A percentile compares a stretch with the other conserved stretches of the same genome.
phyloP scores from a whole-genome alignment of 768 basidiomycete genomes.

The Antrodiella citrinella region DNA sequence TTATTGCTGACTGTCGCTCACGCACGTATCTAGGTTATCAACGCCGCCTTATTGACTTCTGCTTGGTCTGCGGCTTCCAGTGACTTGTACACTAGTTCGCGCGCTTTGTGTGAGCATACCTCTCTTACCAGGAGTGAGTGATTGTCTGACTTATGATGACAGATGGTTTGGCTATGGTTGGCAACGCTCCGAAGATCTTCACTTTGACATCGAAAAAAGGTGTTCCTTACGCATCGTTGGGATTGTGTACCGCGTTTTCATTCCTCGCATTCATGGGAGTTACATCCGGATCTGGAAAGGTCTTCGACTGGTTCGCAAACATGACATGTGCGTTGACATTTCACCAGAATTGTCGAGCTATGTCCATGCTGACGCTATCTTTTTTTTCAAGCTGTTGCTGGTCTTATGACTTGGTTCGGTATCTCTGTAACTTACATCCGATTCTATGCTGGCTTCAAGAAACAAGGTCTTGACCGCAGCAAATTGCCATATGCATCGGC shows the following conservation, averaged over 20 bases:
- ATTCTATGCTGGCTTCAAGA: constrained; percentile 36
- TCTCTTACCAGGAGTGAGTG: neutral
- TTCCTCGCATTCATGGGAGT: constrained; percentile 36
- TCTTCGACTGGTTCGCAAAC: constrained; percentile 33
- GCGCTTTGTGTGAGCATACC: constrained; percentile 41
- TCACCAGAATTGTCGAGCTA: neutral
- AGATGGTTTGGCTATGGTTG: constrained; percentile 51
- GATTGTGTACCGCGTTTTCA: constrained; percentile 22
- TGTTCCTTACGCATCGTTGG: constrained; percentile 37
- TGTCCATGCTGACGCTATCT: neutral
- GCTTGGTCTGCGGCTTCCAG: constrained; percentile 36
- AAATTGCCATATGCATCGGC: constrained; percentile 37
- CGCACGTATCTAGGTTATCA: constrained; percentile 29
- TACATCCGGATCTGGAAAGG: constrained; percentile 25
- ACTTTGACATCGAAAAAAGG: constrained; percentile 27
- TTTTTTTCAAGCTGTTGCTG: constrained; percentile 26
- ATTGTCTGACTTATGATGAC: constrained; percentile 1
- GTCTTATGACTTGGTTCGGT: constrained; percentile 36
- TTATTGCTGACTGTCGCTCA: neutral
- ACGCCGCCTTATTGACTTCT: constrained; percentile 21
- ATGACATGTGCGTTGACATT: constrained; percentile 7
- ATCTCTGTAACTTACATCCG: constrained; percentile 39
- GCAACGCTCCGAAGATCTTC: constrained; percentile 49
- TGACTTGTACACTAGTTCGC: constrained; percentile 31
- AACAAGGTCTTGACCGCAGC: constrained; percentile 39